A percentile compares a stretch with the other conserved stretches of the same genome.
Evolutionary conservation across 192 early-diverging fungal genomes (phyloP).

Genomic region (Backusella circina): DNA sequence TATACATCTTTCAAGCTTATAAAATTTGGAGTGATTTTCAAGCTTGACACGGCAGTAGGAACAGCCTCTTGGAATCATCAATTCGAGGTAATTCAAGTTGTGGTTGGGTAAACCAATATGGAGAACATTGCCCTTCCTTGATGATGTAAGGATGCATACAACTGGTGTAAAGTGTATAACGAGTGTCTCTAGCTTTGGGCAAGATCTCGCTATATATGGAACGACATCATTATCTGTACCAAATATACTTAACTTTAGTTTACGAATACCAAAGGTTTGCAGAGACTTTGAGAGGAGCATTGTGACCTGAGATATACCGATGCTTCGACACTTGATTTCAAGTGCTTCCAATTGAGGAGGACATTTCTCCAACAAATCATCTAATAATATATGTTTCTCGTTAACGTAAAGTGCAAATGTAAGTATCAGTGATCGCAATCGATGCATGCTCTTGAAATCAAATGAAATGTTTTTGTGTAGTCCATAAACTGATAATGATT

Average conservation of each 20-base stretch:
- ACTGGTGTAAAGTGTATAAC: neutral
- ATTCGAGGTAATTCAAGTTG: neutral
- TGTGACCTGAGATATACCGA: neutral
- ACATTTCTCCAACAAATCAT: neutral
- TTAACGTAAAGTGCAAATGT: neutral
- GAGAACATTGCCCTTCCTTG: neutral
- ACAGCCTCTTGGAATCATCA: neutral
- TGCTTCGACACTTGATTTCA: neutral
- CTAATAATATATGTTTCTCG: neutral
- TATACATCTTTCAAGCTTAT: neutral
- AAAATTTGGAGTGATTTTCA: neutral
- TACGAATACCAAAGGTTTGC: neutral
- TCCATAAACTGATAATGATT: neutral
- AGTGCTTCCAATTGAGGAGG: neutral
- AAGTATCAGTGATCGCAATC: neutral
- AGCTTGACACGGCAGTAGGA: neutral
- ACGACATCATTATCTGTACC: neutral
- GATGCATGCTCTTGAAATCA: neutral
- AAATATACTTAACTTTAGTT: neutral
- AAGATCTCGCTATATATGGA: neutral
- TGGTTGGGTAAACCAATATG: neutral
- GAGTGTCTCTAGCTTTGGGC: neutral
- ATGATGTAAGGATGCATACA: neutral
- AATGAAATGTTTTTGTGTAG: neutral
- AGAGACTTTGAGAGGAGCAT: neutral